A percentile compares a stretch with the other conserved stretches of the same genome.
phyloP scores from a whole-genome alignment of 106 monocot species.

The Dioscorea zingiberensis region DNA sequence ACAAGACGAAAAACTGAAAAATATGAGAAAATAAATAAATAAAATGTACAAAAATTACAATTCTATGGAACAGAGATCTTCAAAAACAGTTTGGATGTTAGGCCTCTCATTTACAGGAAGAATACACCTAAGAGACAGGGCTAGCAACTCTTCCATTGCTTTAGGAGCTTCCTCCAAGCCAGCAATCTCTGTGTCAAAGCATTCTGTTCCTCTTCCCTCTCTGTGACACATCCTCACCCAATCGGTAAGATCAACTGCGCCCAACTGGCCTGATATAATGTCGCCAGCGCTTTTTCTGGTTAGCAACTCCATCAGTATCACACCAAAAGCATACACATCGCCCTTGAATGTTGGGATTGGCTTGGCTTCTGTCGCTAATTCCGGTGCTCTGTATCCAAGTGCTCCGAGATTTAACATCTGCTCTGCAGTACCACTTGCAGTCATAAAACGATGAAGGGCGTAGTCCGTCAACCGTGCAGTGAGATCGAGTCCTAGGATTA shows the following conservation, averaged over 20 bases:
- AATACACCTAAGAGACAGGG: constrained; percentile 72
- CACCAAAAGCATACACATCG: constrained; percentile 77
- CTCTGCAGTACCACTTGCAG: constrained; percentile 43
- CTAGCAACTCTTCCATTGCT: constrained; percentile 66
- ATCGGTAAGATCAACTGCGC: constrained; percentile 84
- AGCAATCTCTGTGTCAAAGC: constrained; percentile 66
- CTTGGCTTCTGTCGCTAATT: constrained; percentile 36
- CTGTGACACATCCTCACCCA: constrained; percentile 73
- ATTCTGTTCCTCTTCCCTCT: constrained; percentile 67
- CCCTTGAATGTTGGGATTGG: constrained; percentile 59
- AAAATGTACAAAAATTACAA: constrained; percentile 35
- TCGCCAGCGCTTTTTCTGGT: constrained; percentile 88
- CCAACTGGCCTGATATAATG: constrained; percentile 77
- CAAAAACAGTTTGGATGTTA: constrained; percentile 61
- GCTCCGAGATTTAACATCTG: constrained; percentile 78
- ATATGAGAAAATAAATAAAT: neutral
- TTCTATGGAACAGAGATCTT: constrained; percentile 65
- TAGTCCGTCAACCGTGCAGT: constrained; percentile 61
- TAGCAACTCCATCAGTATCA: constrained; percentile 74
- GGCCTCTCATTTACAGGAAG: constrained; percentile 78
- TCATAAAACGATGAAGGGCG: constrained; percentile 71
- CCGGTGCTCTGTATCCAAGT: constrained; percentile 78
- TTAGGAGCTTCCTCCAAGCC: constrained; percentile 60
- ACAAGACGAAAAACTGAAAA: too few species aligned
- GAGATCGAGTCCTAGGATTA: constrained; percentile 62